Evolutionary conservation across 768 basidiomycete genomes (phyloP).

Genomic region (Sutorius australiensis): DNA sequence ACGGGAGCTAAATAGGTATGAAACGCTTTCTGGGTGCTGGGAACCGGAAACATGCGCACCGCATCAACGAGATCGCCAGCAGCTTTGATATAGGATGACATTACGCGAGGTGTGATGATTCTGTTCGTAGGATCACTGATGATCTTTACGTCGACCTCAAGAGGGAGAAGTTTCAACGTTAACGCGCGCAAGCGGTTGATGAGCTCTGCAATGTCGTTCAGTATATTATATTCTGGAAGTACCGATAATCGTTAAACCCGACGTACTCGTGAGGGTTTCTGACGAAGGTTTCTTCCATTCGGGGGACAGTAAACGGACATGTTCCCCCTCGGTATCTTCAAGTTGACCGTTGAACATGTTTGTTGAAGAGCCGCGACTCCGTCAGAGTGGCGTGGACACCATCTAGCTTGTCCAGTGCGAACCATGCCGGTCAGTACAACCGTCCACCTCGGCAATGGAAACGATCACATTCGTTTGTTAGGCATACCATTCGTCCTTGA

Average conservation of each 20-base stretch:
- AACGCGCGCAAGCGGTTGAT: slow-evolving; percentile 76
- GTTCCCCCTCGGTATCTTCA: slow-evolving; percentile 33
- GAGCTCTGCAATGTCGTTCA: slow-evolving; percentile 53
- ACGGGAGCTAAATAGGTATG: slow-evolving; percentile 59
- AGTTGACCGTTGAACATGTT: slow-evolving; percentile 26
- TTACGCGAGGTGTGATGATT: slow-evolving; percentile 76
- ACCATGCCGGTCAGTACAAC: slow-evolving; percentile 51
- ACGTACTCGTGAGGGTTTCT: slow-evolving; percentile 72
- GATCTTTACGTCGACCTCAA: slow-evolving; percentile 65
- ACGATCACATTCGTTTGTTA: slow-evolving; percentile 29
- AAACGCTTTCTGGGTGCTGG: background rate
- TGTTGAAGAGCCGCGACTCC: background rate
- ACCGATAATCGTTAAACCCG: background rate
- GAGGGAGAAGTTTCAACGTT: slow-evolving; percentile 70
- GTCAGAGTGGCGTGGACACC: slow-evolving; percentile 11
- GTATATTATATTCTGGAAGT: background rate
- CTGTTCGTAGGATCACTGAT: slow-evolving; percentile 78
- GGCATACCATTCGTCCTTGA: slow-evolving; percentile 96
- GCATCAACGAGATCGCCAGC: slow-evolving; percentile 88
- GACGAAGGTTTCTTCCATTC: slow-evolving; percentile 56
- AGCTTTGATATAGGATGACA: slow-evolving; percentile 70
- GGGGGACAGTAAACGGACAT: slow-evolving; percentile 41
- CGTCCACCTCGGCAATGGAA: background rate
- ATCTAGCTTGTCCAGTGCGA: slow-evolving; percentile 19
- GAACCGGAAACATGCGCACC: slow-evolving; percentile 40